Base-by-base conservation (phyloP, 768 basidiomycete species). In the Boletus sensibilis region DNA sequence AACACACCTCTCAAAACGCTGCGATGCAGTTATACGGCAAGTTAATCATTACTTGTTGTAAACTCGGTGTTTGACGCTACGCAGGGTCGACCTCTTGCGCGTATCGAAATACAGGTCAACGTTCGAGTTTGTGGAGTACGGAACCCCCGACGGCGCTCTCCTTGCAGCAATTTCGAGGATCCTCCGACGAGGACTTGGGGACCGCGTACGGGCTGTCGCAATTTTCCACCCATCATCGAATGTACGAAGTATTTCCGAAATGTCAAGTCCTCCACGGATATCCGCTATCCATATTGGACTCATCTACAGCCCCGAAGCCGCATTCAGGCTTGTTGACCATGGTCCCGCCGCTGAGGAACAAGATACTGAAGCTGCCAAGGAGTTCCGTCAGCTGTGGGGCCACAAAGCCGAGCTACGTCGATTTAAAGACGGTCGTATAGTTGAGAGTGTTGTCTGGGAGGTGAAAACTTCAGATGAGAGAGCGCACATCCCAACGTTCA, bases 361-460 rank as follows among this genome's bases (percentile, higher is more conserved):
- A 41, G 79, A 87, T 48, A 73, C 77, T 23, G 69, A 75, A 11
- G 77, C 72, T 6, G 76, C 80, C 0, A 73, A 80, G 43, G 78
- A 76, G 4, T 99, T 97, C 79, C 84, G 87, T 23, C 80, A 84
- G 6, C 76, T 98, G 61, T 99, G 97, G 97, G 96, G 95, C 0
- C 76, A 82, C 38, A 96, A 94, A 70, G 87, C 94, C 0, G 96
- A 98, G 67, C 76, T 98, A 18, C 82, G 97, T 7, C 83, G 95
- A 38, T 99, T 99, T 79, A 95, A 98, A 71, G 95, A 99, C 64
- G 96, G 96, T 1, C 82, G 88, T 18, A 98, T 98, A 58, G 67
- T 82, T 6, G 94, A 98, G 71, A 92, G 90, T 62, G 93, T 98
- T n/a, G 94, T 98, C 3, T 99, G 97, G 97, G 89, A 97, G 20